A percentile compares a stretch with the other conserved stretches of the same genome.
Conservation (phyloP, 2,329 filamentous ascomycete species). For the Trichothecium sympodiale region DNA sequence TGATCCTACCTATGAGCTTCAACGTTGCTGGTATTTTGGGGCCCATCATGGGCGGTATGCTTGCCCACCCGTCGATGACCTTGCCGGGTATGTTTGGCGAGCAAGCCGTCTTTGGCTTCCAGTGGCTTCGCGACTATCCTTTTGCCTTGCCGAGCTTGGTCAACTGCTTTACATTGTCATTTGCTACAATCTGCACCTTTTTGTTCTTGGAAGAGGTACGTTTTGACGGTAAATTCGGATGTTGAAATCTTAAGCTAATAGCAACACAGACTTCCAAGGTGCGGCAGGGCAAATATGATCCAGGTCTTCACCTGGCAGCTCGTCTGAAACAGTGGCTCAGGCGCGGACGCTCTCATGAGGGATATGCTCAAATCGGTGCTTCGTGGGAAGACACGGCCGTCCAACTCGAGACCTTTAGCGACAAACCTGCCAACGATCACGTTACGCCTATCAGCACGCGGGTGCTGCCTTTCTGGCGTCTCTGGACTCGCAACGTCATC, state of each 20-base stretch:
- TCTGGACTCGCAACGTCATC: conserved; percentile 37
- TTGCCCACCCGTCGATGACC: conserved; percentile 53
- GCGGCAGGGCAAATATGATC: conserved; percentile 32
- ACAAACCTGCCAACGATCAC: conserved; percentile 2
- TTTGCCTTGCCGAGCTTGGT: conserved; percentile 61
- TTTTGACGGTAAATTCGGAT: neutral
- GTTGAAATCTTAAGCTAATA: conserved; percentile 1
- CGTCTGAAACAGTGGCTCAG: conserved; percentile 19
- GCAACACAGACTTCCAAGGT: conserved; percentile 31
- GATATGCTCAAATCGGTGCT: conserved; percentile 13
- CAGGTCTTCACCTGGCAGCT: conserved; percentile 25
- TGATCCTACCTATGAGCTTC: conserved; percentile 36
- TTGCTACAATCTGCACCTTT: conserved; percentile 42
- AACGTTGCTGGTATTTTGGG: conserved; percentile 34
- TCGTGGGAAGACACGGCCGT: conserved; percentile 2
- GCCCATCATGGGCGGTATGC: conserved; percentile 49
- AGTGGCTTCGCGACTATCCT: conserved; percentile 55
- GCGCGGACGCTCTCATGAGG: conserved; percentile 14
- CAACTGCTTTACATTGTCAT: conserved; percentile 48
- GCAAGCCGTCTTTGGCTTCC: conserved; percentile 44
- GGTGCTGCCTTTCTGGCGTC: conserved; percentile 25
- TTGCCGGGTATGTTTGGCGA: conserved; percentile 54
- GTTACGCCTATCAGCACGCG: conserved; percentile 3
- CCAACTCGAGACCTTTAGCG: conserved; percentile 1
- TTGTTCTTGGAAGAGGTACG: conserved; percentile 56